A percentile compares a stretch with the other conserved stretches of the same genome.
phyloP scores from a whole-genome alignment of 345 rosid genomes.

The Syzygium oleosum region DNA sequence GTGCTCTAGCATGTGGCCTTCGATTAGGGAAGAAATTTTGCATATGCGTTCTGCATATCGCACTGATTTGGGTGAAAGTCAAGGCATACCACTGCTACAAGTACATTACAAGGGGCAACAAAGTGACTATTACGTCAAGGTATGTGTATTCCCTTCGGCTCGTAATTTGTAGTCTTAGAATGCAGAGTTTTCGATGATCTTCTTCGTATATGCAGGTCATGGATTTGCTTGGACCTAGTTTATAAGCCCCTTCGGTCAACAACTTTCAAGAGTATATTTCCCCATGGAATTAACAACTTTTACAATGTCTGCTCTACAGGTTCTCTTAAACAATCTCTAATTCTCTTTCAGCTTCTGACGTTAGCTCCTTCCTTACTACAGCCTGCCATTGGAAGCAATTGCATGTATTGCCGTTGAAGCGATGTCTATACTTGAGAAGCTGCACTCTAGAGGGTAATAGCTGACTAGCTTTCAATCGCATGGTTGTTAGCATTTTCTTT shows the following conservation, averaged over 20 bases:
- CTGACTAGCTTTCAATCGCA: background rate
- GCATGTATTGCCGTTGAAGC: conserved; percentile 44
- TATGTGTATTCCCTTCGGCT: conserved; percentile 9
- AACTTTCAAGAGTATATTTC: conserved; percentile 24
- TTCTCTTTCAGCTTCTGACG: background rate
- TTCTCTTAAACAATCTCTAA: background rate
- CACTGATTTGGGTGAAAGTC: conserved; percentile 73
- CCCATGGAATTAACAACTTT: background rate
- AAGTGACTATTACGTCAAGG: conserved; percentile 69
- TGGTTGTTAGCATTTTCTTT: background rate
- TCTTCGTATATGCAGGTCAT: conserved; percentile 36
- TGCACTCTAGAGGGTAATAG: conserved; percentile 32
- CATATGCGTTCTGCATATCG: background rate
- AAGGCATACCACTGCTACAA: conserved; percentile 40
- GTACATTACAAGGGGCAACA: conserved; percentile 65
- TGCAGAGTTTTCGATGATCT: background rate
- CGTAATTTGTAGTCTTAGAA: background rate
- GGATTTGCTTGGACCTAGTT: conserved; percentile 77
- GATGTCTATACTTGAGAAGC: conserved; percentile 33
- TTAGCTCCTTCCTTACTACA: background rate
- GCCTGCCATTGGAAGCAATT: conserved; percentile 40
- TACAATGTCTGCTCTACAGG: background rate
- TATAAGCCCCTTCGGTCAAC: conserved; percentile 66
- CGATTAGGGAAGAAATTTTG: background rate
- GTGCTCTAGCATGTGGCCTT: background rate